Evolutionary conservation across 2,329 filamentous ascomycete species (phyloP).

Genomic region (Lasiodiplodia gonubiensis): DNA sequence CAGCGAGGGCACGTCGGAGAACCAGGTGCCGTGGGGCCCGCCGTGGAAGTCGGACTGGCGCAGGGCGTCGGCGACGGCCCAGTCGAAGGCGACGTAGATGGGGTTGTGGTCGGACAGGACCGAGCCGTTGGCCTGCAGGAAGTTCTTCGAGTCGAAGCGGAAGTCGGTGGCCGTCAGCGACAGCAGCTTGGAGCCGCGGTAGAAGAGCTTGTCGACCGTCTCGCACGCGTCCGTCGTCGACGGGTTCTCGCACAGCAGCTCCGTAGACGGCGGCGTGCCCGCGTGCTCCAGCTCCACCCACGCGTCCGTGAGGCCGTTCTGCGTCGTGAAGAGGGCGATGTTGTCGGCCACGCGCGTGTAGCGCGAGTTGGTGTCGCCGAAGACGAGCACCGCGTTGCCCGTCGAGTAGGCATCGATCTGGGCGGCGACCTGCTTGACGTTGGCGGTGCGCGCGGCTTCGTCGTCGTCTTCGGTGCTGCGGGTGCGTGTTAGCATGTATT

Average conservation of each 20-base stretch:
- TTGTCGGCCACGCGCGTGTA: slow-evolving; percentile 65
- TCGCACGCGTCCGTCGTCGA: slow-evolving; percentile 62
- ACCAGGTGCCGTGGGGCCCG: slow-evolving; percentile 60
- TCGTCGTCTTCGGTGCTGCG: slow-evolving; percentile 56
- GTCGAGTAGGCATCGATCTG: slow-evolving; percentile 62
- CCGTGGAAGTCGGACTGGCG: slow-evolving; percentile 56
- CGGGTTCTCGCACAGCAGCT: slow-evolving; percentile 63
- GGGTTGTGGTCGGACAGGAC: slow-evolving; percentile 71
- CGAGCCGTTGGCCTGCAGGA: slow-evolving; percentile 62
- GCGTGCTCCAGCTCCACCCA: slow-evolving; percentile 62
- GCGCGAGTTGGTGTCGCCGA: slow-evolving; percentile 69
- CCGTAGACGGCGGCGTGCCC: slow-evolving; percentile 34
- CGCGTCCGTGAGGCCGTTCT: slow-evolving; percentile 61
- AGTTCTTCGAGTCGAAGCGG: slow-evolving; percentile 62
- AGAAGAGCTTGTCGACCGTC: slow-evolving; percentile 71
- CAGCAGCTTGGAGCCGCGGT: slow-evolving; percentile 58
- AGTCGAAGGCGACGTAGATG: slow-evolving; percentile 60
- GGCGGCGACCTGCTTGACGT: slow-evolving; percentile 64
- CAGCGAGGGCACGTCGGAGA: slow-evolving; percentile 57
- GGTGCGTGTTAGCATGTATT: not conserved
- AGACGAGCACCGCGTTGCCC: slow-evolving; percentile 68
- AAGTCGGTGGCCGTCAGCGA: slow-evolving; percentile 57
- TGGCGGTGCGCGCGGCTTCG: slow-evolving; percentile 61
- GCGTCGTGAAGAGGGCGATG: slow-evolving; percentile 56
- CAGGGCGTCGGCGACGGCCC: slow-evolving; percentile 40